Conservation (phyloP, 2,329 filamentous ascomycete species). For the Neopestalotiopsis rosae region DNA sequence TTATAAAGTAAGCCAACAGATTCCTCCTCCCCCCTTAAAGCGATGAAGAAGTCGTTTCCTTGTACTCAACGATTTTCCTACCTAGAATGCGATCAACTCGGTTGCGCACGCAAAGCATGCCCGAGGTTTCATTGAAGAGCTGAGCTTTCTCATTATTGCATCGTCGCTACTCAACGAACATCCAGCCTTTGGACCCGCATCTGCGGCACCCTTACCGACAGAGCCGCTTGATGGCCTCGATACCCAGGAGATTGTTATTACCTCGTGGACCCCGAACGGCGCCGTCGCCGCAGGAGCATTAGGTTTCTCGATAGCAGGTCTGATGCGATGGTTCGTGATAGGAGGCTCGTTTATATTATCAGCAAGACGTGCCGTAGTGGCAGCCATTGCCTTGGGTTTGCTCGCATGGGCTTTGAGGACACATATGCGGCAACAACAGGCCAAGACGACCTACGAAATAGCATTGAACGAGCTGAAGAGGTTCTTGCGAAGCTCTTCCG, state of each 20-base stretch:
- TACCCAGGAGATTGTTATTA: background rate
- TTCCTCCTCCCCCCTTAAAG: no score
- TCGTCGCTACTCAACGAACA: slow-evolving; percentile 39
- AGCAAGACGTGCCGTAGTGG: slow-evolving; percentile 32
- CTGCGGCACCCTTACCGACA: slow-evolving; percentile 21
- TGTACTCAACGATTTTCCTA: background rate
- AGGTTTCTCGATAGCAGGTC: slow-evolving; percentile 33
- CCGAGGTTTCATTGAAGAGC: slow-evolving; percentile 38
- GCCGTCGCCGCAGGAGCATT: slow-evolving; percentile 35
- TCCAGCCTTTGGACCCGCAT: slow-evolving; percentile 33
- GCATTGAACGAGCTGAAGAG: slow-evolving; percentile 32
- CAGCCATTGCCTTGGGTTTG: slow-evolving; percentile 26
- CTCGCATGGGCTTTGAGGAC: slow-evolving; percentile 29
- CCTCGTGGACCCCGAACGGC: slow-evolving; percentile 33
- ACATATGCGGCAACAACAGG: slow-evolving; percentile 36
- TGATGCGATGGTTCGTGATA: slow-evolving; percentile 35
- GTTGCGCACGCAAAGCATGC: slow-evolving; percentile 38
- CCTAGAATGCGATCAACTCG: slow-evolving; percentile 37
- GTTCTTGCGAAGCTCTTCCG: slow-evolving; percentile 36
- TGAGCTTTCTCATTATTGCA: slow-evolving; percentile 39
- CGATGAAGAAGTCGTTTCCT: background rate
- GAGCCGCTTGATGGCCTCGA: background rate
- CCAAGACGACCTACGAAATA: slow-evolving; percentile 37
- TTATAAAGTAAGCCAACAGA: slow-evolving; percentile 22
- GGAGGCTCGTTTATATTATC: slow-evolving; percentile 32